Base-by-base conservation (phyloP, 768 basidiomycete genomes). In the Leccinum broughii region DNA sequence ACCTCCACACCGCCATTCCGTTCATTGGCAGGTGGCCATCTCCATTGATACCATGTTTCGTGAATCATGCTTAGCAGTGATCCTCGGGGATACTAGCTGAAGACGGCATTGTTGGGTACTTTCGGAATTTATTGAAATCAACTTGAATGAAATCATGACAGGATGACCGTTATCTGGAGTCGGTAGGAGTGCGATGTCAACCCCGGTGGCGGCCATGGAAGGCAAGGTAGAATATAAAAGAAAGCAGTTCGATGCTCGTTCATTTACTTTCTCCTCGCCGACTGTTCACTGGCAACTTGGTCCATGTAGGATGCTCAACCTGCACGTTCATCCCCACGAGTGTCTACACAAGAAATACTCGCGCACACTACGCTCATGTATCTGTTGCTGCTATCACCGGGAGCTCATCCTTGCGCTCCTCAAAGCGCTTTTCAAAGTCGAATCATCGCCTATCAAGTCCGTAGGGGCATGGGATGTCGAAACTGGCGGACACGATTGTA, bases 401-500 rank as follows among this genome's bases (percentile, higher is more conserved):
- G 32, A 34, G 14, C 4, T 24, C 28, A 11, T 1, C 2, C 0
- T 13, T 17, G 2, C 37, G 3, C 9, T 24, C 10, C n/a, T 6
- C 32, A 24, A 13, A 15, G 2, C 37, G 3, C 9, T 24, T 8
- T 20, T 6, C 32, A 24, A 13, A 15, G 1, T 3, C 34, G 3
- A 14, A 24, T 10, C 17, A 3, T 0, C 10, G 4, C 26, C 41
- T 44, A 44, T 2, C 24, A 8, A 8, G 14, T 49, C 7, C n/a
- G 20, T 1, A 13, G 4, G 0, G 15, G 14, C 14, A 7, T 20
- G 58, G 54, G 52, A 8, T 55, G 51, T 35, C 49, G 55, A 26
- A 64, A 59, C 34, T 51, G 57, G 51, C 49, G 1, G 56, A 30
- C 62, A 56, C 46, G 15, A 14, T 30, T 8, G 28, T 22, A 37